phyloP scores from a whole-genome alignment of 2,329 filamentous ascomycete species.

The Sclerotinia borealis region DNA sequence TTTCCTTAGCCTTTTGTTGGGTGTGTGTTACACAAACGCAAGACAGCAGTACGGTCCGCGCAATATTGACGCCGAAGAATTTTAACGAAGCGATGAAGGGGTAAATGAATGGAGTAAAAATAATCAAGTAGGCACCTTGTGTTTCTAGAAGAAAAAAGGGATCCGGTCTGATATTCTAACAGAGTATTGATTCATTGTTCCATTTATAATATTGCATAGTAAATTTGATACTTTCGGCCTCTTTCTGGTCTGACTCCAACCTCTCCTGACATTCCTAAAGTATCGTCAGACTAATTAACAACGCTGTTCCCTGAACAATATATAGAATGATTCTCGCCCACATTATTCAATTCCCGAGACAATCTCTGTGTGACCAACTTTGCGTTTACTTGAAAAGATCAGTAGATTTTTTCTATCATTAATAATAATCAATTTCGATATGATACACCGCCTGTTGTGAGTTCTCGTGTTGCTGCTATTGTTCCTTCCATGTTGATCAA shows the following conservation, averaged over 20 bases:
- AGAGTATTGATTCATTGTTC: not conserved
- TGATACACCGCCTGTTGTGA: slow-evolving; percentile 9
- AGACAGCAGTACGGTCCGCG: not conserved
- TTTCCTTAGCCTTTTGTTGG: not conserved
- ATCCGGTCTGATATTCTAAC: not conserved
- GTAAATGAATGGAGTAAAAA: not conserved
- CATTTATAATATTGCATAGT: not conserved
- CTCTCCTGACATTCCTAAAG: not conserved
- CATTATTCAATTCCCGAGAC: not conserved
- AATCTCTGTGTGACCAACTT: slow-evolving; percentile 1
- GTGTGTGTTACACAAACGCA: not conserved
- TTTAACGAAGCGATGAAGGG: slow-evolving; percentile 3
- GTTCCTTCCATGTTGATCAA: not conserved
- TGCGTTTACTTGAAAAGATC: not conserved
- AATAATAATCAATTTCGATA: not conserved
- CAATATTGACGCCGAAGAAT: not conserved
- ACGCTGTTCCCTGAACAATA: slow-evolving; percentile 9
- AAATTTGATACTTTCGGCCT: not conserved
- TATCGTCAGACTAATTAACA: not conserved
- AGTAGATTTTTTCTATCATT: not conserved
- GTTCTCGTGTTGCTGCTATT: not conserved
- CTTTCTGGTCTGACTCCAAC: not conserved
- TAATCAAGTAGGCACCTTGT: not conserved
- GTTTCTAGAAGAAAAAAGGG: not conserved
- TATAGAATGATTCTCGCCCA: not conserved